phyloP scores from a whole-genome alignment of 441 rosid genomes.

The Raphanus hybrid region DNA sequence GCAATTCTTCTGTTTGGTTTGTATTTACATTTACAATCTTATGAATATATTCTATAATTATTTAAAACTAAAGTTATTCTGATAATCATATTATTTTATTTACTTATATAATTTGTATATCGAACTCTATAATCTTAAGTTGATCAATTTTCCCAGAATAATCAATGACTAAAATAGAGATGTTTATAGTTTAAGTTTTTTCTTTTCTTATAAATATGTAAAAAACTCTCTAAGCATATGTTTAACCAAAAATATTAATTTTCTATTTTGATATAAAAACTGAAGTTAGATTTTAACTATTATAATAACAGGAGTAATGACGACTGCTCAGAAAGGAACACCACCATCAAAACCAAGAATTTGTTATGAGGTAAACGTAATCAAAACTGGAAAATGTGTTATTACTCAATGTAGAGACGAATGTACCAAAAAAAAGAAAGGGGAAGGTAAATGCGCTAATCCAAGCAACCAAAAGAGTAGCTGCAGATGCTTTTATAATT shows the following conservation, averaged over 20 bases:
- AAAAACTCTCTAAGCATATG: not conserved
- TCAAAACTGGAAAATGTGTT: not conserved
- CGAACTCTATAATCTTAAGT: not conserved
- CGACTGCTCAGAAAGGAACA: not conserved
- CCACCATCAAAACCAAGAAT: not conserved
- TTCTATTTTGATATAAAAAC: not conserved
- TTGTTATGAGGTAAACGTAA: not conserved
- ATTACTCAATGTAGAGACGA: not conserved
- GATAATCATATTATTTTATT: too few species aligned
- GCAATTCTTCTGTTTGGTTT: not conserved
- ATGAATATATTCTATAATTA: too few species aligned
- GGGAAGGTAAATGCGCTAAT: not conserved
- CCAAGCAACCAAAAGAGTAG: too few species aligned
- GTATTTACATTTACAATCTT: not conserved
- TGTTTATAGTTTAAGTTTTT: not conserved
- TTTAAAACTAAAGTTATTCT: too few species aligned
- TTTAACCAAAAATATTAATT: not conserved
- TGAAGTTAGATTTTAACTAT: not conserved
- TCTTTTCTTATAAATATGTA: not conserved
- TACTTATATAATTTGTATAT: not conserved
- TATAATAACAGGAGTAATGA: not conserved
- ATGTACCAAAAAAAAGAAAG: not conserved
- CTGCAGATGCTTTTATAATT: not conserved
- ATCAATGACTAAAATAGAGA: not conserved
- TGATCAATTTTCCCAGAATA: not conserved